Percentiles rank a stretch among this genome's conserved stretches.
Conservation (phyloP, 2,329 filamentous ascomycete genomes). For the Didymella glomerata region DNA sequence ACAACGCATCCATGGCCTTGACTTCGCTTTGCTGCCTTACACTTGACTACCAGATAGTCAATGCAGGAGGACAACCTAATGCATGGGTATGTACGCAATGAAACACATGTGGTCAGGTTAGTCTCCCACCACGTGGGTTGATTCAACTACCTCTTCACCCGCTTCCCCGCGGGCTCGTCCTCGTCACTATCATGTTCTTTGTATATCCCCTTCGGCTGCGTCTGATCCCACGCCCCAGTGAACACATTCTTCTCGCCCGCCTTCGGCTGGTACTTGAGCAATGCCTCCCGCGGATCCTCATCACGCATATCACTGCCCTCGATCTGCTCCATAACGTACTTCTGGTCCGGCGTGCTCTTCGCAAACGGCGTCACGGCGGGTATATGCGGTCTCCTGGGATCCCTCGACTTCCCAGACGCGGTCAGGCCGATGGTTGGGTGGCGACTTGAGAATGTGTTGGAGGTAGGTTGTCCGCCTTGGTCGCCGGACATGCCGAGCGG, state of each 20-base stretch:
- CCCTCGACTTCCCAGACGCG: slow-evolving; percentile 74
- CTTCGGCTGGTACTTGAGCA: slow-evolving; percentile 93
- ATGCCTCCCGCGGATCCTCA: slow-evolving; percentile 91
- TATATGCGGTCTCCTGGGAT: slow-evolving; percentile 85
- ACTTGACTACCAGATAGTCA: too few relatives aligned
- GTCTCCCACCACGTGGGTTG: too few relatives aligned
- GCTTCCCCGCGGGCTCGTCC: slow-evolving; percentile 73
- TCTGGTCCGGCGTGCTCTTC: slow-evolving; percentile 87
- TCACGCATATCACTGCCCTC: slow-evolving; percentile 92
- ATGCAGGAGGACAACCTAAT: too few relatives aligned
- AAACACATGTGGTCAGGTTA: too few relatives aligned
- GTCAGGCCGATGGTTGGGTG: slow-evolving; percentile 78
- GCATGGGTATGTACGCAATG: too few relatives aligned
- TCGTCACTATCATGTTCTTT: slow-evolving; percentile 89
- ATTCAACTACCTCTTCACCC: slow-evolving; percentile 31
- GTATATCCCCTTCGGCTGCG: slow-evolving; percentile 91
- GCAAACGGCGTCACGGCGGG: slow-evolving; percentile 88
- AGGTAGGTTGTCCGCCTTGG: slow-evolving; percentile 61
- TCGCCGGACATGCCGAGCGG: slow-evolving; percentile 80
- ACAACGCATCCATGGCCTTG: too few relatives aligned
- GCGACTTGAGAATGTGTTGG: slow-evolving; percentile 62
- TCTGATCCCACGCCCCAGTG: slow-evolving; percentile 90
- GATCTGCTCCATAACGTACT: slow-evolving; percentile 86
- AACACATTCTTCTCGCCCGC: slow-evolving; percentile 94
- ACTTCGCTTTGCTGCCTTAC: too few relatives aligned